Conservation (phyloP, 2,329 filamentous ascomycete genomes). For the Pseudogymnoascus sp. region DNA sequence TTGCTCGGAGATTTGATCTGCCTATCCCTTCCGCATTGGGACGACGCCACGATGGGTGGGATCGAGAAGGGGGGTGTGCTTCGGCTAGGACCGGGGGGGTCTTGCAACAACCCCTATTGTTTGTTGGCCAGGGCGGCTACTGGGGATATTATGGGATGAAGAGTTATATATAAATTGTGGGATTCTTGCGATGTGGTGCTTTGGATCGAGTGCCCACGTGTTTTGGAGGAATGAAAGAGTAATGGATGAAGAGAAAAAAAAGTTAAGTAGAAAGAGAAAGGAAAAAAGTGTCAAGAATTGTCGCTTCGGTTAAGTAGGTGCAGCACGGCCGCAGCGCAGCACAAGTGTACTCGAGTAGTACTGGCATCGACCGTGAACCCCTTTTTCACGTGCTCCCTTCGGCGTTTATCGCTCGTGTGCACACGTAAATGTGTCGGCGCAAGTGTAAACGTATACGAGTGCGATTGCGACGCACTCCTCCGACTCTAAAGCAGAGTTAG, state of each 20-base stretch:
- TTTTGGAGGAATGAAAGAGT: neutral
- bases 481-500: neutral
- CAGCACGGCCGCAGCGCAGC: neutral
- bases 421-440: too few relatives aligned
- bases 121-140: neutral
- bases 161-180: constrained; percentile 1
- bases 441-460: neutral
- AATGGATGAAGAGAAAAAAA: neutral
- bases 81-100: neutral
- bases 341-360: neutral
- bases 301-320: neutral
- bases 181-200: neutral
- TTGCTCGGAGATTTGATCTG: neutral
- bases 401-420: neutral
- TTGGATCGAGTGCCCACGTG: neutral
- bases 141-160: neutral
- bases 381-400: neutral
- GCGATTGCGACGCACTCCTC: neutral
- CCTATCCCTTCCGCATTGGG: neutral
- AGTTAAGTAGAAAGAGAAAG: neutral
- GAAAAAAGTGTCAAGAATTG: neutral
- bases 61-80: neutral
- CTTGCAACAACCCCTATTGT: neutral
- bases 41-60: neutral
- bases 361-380: neutral